Conservation (phyloP, 1,284 basidiomycete species). For the Trichosporon inkin region DNA sequence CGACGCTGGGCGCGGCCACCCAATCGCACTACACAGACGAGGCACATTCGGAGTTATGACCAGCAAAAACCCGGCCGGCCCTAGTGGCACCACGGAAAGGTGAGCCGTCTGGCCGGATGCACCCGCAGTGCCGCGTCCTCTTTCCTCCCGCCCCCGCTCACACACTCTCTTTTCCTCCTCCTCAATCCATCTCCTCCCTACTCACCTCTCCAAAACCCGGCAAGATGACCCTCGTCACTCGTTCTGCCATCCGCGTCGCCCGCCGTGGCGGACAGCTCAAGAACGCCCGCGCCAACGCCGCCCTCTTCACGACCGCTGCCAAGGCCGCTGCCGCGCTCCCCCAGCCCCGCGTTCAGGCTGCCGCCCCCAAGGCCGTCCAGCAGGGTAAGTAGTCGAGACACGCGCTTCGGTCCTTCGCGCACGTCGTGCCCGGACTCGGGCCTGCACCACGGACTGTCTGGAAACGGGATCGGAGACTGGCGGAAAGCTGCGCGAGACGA, state of each 20-base stretch:
- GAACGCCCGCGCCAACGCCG: slow-evolving; percentile 46
- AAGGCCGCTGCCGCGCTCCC: slow-evolving; percentile 39
- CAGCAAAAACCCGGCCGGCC: slow-evolving; percentile 13
- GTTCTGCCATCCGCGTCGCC: slow-evolving; percentile 48
- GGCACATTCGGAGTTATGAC: neutral
- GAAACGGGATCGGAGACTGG: neutral
- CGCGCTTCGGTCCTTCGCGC: neutral
- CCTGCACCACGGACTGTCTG: neutral
- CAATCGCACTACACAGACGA: slow-evolving; percentile 1
- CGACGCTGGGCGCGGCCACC: neutral
- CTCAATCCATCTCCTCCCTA: slow-evolving; percentile 20
- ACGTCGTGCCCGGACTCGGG: neutral
- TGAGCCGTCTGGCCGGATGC: slow-evolving; percentile 1
- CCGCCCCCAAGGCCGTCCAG: slow-evolving; percentile 29
- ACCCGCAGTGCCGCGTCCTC: slow-evolving; percentile 6
- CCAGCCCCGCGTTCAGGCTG: slow-evolving; percentile 31
- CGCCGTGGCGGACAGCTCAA: slow-evolving; percentile 40
- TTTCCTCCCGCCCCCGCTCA: slow-evolving; percentile 13
- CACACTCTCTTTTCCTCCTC: slow-evolving; percentile 3
- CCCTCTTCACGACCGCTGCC: slow-evolving; percentile 48
- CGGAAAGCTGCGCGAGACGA: neutral
- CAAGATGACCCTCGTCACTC: slow-evolving; percentile 50
- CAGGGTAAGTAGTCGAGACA: slow-evolving; percentile 31
- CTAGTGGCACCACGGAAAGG: slow-evolving; percentile 1
- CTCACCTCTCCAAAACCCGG: slow-evolving; percentile 24